Conservation (phyloP, 192 early-diverging fungal genomes). For the Haplosporangium gracile region DNA sequence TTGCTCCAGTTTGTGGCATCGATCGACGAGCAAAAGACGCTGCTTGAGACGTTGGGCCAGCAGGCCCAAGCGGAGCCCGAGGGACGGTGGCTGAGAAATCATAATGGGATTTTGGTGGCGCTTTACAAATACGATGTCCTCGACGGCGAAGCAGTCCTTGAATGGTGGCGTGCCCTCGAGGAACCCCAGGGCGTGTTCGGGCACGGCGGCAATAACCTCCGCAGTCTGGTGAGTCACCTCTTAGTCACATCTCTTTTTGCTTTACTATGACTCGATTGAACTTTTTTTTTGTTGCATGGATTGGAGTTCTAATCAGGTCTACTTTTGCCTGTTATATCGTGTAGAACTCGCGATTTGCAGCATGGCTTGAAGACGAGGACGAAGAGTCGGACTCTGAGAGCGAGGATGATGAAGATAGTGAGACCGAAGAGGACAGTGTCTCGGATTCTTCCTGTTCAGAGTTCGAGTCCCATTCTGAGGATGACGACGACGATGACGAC, state of each 20-base stretch:
- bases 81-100: conserved; percentile 43
- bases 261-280: not conserved
- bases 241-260: not conserved
- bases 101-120: conserved; percentile 54
- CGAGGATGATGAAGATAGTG: conserved; percentile 32
- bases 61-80: conserved; percentile 1
- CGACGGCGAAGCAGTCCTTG: conserved; percentile 56
- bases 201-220: conserved; percentile 26
- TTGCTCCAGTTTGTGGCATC: conserved; percentile 54
- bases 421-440: conserved; percentile 34
- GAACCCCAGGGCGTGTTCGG: conserved; percentile 23
- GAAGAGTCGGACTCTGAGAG: conserved; percentile 39
- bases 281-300: not conserved
- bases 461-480: conserved; percentile 19
- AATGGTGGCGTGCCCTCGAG: conserved; percentile 58
- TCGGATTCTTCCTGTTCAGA: conserved; percentile 21
- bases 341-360: conserved; percentile 54
- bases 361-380: conserved; percentile 59
- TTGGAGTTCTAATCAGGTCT: not conserved
- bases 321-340: not conserved
- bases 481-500: conserved; percentile 20
- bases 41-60: conserved; percentile 45
- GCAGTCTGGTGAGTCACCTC: conserved; percentile 29
- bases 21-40: conserved; percentile 40
- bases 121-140: conserved; percentile 63